A percentile compares a stretch with the other conserved stretches of the same genome.
These are phyloP conservation scores for Saraca asoca DNA, from an alignment of 331 rosid genomes.

Conservation along the genomic window DNA sequence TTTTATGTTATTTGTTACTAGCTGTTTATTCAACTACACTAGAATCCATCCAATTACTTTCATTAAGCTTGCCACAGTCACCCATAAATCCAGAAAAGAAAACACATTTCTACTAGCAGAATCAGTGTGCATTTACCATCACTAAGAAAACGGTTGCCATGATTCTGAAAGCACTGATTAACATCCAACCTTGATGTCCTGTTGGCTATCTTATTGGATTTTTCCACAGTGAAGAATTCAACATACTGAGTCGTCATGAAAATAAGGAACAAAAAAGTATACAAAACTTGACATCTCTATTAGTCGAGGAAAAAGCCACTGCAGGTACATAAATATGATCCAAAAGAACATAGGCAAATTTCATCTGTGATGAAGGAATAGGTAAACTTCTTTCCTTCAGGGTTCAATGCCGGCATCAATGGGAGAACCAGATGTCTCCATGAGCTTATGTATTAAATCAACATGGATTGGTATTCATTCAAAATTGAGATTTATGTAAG, in stretches of 20 bases:
- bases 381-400: conserved; percentile 24
- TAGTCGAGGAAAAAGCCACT: conserved; percentile 7
- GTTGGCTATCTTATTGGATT: conserved; percentile 39
- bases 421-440: conserved; percentile 32
- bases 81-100: neutral
- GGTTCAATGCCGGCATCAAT: conserved; percentile 31
- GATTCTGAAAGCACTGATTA: conserved; percentile 12
- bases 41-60: neutral
- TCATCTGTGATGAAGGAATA: conserved; percentile 33
- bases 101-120: conserved; percentile 14
- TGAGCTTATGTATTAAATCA: conserved; percentile 34
- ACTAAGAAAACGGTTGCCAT: neutral
- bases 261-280: neutral
- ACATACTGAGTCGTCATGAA: neutral
- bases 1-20: too few relatives aligned
- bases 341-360: conserved; percentile 25
- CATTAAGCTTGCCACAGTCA: conserved; percentile 1
- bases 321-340: conserved; percentile 32
- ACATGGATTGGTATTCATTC: conserved; percentile 31
- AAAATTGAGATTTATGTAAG: conserved; percentile 43
- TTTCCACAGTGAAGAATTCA: conserved; percentile 29
- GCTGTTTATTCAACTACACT: too few relatives aligned
- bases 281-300: conserved; percentile 36
- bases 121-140: neutral
- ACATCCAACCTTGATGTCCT: conserved; percentile 30